phyloP scores from a whole-genome alignment of 495 filamentous ascomycete genomes.

The Penicillium alfredii region DNA sequence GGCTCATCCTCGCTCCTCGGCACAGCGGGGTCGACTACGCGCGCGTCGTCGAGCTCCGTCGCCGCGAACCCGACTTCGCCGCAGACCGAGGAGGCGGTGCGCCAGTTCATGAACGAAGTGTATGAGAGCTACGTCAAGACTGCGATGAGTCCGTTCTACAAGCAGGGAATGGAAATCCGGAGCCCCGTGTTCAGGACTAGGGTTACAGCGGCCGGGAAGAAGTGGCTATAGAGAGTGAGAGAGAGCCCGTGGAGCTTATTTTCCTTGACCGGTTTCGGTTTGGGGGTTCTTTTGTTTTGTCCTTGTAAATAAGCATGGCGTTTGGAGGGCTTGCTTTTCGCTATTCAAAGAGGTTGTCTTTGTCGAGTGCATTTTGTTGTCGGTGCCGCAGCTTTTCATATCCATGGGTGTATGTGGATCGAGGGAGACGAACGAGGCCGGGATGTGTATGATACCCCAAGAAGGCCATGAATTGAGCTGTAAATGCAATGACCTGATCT shows the following conservation, averaged over 20 bases:
- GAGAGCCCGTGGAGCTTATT: too few relatives aligned
- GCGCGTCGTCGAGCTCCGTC: slow-evolving; percentile 56
- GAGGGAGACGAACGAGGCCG: too few relatives aligned
- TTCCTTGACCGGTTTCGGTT: neutral
- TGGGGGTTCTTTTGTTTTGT: slow-evolving; percentile 3
- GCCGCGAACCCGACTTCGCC: slow-evolving; percentile 76
- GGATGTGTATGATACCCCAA: slow-evolving; percentile 10
- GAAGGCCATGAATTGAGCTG: neutral
- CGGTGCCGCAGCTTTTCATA: too few relatives aligned
- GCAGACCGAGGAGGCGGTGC: slow-evolving; percentile 89
- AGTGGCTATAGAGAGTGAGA: slow-evolving; percentile 90
- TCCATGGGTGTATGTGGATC: too few relatives aligned
- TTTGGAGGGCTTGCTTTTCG: slow-evolving; percentile 8
- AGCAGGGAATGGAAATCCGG: slow-evolving; percentile 69
- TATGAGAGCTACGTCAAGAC: slow-evolving; percentile 95
- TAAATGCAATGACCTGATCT: slow-evolving; percentile 6
- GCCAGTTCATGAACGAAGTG: slow-evolving; percentile 87
- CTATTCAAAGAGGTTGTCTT: slow-evolving; percentile 1
- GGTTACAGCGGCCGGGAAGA: slow-evolving; percentile 83
- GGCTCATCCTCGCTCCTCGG: slow-evolving; percentile 31
- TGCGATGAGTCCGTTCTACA: slow-evolving; percentile 95
- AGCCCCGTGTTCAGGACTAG: slow-evolving; percentile 77
- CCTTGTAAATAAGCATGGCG: slow-evolving; percentile 18
- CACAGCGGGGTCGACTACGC: slow-evolving; percentile 27
- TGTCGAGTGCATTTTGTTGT: slow-evolving; percentile 4